Evolutionary conservation across 805 yeast genomes (phyloP), one percentile per base, ranked within the genome.

Genomic region (Komagataella pseudopastoris): DNA sequence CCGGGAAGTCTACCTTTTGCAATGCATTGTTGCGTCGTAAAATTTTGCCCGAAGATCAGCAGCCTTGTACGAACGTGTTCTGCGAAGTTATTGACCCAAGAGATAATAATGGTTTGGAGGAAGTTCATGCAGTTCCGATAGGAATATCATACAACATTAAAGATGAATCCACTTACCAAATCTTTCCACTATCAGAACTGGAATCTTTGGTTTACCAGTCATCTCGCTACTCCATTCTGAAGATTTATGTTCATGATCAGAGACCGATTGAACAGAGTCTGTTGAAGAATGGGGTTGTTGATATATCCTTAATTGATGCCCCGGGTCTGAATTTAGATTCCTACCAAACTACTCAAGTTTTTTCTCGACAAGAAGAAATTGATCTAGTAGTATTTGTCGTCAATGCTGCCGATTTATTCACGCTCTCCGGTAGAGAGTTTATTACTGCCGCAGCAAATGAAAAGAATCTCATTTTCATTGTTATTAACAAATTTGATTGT

Each of bases 301-400:
- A 93, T 61, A 89, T 93, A 52, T 80, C 90, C 22, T 71, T 93
- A 54, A 93, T 93, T 51, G 99, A 93, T 69, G 97, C 98, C 0
- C 99, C 99, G 0, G 99, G 99, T 0, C 72, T 93, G 52, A 93
- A 93, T 63, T 75, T 89, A 75, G 97, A 91, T 60, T 86, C 93
- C 4, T 85, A 84, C 59, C 96, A 88, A 63, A 93, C 99, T 0
- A 87, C 96, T 1, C 96, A 91, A 61, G 89, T 93, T 0, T 90
- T 91, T 63, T 85, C 96, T 1, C 79, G 97, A 54, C 98, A 93
- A 69, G 98, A 93, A 61, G 99, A 93, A 61, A 93, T 93, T 55
- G 99, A 93, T 64, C 73, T 93, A 56, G 96, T 93, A 3, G 91
- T 93, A 1, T 95, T 93, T 70, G 98, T 95, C 2, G 96, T 93